Evolutionary conservation across 2,329 filamentous ascomycete species (phyloP).

Genomic region (Xylariaceae sp.): DNA sequence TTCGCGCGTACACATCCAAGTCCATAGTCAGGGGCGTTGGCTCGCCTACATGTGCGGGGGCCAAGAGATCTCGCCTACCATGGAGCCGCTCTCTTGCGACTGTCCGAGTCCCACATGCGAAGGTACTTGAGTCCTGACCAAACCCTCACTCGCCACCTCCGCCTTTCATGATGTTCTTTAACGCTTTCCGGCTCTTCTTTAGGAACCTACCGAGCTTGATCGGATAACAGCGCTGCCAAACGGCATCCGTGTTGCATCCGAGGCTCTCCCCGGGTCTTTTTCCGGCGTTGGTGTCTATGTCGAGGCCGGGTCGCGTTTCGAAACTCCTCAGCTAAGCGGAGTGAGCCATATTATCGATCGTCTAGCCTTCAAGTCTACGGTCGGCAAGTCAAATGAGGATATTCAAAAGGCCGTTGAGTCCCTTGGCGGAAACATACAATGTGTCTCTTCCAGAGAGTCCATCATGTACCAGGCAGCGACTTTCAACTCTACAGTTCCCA

Average conservation of each 20-base stretch:
- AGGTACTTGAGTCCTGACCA: conserved; percentile 17
- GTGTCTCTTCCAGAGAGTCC: conserved; percentile 88
- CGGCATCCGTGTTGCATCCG: conserved; percentile 89
- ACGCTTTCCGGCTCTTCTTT: conserved; percentile 1
- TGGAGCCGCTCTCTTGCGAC: conserved; percentile 25
- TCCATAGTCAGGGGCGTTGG: conserved; percentile 24
- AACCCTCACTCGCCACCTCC: not conserved
- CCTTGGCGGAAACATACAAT: conserved; percentile 93
- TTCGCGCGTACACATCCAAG: conserved; percentile 27
- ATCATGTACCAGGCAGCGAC: conserved; percentile 99
- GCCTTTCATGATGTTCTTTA: not conserved
- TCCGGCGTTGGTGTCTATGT: conserved; percentile 94
- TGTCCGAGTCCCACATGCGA: conserved; percentile 25
- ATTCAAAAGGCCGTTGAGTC: conserved; percentile 86
- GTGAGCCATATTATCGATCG: conserved; percentile 96
- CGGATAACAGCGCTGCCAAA: conserved; percentile 84
- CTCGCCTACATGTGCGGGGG: conserved; percentile 20
- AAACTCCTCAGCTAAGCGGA: conserved; percentile 77
- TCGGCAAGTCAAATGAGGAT: conserved; percentile 66
- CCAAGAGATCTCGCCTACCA: conserved; percentile 17
- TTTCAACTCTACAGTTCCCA: conserved; percentile 87
- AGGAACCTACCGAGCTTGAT: conserved; percentile 85
- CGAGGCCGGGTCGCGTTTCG: conserved; percentile 91
- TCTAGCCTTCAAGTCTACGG: conserved; percentile 88
- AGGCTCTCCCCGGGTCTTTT: conserved; percentile 90